phyloP scores from a whole-genome alignment of 2,329 filamentous ascomycete genomes.

The Graphiopsis chlorocephala region DNA sequence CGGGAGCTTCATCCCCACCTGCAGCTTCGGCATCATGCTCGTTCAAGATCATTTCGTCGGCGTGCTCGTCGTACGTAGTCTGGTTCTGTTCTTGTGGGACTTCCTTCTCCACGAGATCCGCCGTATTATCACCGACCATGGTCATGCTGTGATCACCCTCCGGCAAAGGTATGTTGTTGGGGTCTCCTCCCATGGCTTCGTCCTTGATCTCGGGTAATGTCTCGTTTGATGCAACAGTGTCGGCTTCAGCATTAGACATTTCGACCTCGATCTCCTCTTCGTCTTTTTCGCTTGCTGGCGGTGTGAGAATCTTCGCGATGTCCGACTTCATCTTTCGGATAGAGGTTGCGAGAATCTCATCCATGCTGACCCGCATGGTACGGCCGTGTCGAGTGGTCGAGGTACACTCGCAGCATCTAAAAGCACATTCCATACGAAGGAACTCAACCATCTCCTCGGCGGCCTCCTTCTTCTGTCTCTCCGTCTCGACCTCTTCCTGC shows the following conservation, averaged over 20 bases:
- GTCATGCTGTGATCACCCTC: slow-evolving; percentile 28
- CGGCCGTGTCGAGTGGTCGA: slow-evolving; percentile 9
- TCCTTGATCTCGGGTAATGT: not conserved
- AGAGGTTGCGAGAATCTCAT: slow-evolving; percentile 33
- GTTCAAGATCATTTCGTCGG: not conserved
- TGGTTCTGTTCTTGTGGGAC: not conserved
- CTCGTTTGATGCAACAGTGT: not conserved
- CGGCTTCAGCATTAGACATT: not conserved
- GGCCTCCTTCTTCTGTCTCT: slow-evolving; percentile 61
- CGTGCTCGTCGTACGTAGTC: not conserved
- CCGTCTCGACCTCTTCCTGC: slow-evolving; percentile 50
- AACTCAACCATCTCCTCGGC: slow-evolving; percentile 73
- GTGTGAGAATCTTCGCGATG: slow-evolving; percentile 57
- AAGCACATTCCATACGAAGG: slow-evolving; percentile 69
- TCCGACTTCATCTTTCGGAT: slow-evolving; percentile 31
- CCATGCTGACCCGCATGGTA: slow-evolving; percentile 8
- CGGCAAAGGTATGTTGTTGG: slow-evolving; percentile 18
- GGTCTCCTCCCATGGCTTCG: slow-evolving; percentile 17
- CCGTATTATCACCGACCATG: slow-evolving; percentile 14
- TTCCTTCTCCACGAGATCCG: not conserved
- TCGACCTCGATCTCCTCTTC: slow-evolving; percentile 29
- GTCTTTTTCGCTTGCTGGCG: slow-evolving; percentile 62
- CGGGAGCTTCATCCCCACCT: not conserved
- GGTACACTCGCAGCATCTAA: slow-evolving; percentile 62
- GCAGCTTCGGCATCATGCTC: not conserved